These are phyloP conservation scores for Xenoacremonium recifei DNA, from an alignment of 2,329 filamentous ascomycete genomes.

Conservation along the genomic window DNA sequence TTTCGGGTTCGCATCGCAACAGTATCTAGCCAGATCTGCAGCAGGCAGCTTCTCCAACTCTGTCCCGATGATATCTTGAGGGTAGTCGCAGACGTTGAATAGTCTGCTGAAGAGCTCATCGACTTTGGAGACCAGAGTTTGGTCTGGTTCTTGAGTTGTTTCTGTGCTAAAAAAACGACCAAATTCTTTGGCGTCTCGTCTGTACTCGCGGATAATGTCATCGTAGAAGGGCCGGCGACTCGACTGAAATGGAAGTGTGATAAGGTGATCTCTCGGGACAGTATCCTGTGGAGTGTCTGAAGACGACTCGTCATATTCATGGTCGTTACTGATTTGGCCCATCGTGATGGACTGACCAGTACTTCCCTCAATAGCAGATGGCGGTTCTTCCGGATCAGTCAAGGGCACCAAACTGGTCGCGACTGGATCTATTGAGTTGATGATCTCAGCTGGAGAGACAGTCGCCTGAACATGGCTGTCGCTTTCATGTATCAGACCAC, in stretches of 20 bases:
- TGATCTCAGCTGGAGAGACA: slow-evolving; percentile 39
- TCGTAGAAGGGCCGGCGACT: slow-evolving; percentile 52
- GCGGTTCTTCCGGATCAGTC: slow-evolving; percentile 13
- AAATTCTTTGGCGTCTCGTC: slow-evolving; percentile 45
- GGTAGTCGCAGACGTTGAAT: slow-evolving; percentile 56
- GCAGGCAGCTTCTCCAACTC: slow-evolving; percentile 36
- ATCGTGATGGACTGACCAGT: slow-evolving; percentile 24
- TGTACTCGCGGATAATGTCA: slow-evolving; percentile 44
- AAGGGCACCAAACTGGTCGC: slow-evolving; percentile 19
- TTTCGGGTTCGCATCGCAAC: slow-evolving; percentile 57
- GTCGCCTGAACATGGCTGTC: slow-evolving; percentile 28
- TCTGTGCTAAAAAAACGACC: slow-evolving; percentile 41
- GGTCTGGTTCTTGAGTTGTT: slow-evolving; percentile 36
- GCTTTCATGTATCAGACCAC: slow-evolving; percentile 17
- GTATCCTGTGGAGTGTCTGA: slow-evolving; percentile 12
- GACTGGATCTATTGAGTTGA: slow-evolving; percentile 24
- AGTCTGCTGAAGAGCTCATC: slow-evolving; percentile 51
- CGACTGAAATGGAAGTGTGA: slow-evolving; percentile 58
- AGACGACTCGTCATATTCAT: slow-evolving; percentile 19
- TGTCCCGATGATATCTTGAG: slow-evolving; percentile 49
- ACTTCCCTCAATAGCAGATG: slow-evolving; percentile 17
- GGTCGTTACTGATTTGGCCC: slow-evolving; percentile 23
- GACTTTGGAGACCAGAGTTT: slow-evolving; percentile 42
- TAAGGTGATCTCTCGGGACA: slow-evolving; percentile 39
- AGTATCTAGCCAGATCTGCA: slow-evolving; percentile 49